These are phyloP conservation scores for Phialophora expanda DNA, from an alignment of 2,329 filamentous ascomycete genomes.

Conservation along the genomic window DNA sequence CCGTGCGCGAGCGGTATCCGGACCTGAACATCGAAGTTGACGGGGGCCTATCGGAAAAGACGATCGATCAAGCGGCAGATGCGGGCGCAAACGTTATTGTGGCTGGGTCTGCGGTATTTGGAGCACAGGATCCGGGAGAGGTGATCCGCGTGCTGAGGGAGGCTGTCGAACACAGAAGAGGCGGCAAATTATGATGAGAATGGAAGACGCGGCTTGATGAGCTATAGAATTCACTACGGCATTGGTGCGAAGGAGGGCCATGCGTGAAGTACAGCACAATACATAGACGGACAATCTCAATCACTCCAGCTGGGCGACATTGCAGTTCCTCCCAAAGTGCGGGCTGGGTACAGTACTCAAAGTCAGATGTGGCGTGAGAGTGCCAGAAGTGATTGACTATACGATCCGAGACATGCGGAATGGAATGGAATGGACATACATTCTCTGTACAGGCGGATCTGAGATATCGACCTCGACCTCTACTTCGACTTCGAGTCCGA, in stretches of 20 bases:
- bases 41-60: constrained; percentile 83
- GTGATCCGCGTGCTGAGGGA: constrained; percentile 83
- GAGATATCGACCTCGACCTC: neutral
- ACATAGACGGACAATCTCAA: neutral
- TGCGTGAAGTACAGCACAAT: neutral
- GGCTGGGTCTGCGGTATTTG: constrained; percentile 93
- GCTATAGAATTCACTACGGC: neutral
- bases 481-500: neutral
- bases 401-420: neutral
- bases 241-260: neutral
- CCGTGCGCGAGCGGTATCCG: constrained; percentile 81
- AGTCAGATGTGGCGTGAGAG: neutral
- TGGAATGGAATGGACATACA: neutral
- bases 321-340: neutral
- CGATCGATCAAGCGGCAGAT: constrained; percentile 91
- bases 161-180: constrained; percentile 70
- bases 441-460: neutral
- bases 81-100: constrained; percentile 98
- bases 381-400: neutral
- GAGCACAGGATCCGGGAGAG: constrained; percentile 82
- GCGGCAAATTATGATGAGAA: constrained; percentile 35
- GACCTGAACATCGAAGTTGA: constrained; percentile 97
- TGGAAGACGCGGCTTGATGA: neutral
- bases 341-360: neutral
- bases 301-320: neutral